Base-by-base conservation (phyloP, 169 alveolate species). In the Amoebophrya sp. region DNA sequence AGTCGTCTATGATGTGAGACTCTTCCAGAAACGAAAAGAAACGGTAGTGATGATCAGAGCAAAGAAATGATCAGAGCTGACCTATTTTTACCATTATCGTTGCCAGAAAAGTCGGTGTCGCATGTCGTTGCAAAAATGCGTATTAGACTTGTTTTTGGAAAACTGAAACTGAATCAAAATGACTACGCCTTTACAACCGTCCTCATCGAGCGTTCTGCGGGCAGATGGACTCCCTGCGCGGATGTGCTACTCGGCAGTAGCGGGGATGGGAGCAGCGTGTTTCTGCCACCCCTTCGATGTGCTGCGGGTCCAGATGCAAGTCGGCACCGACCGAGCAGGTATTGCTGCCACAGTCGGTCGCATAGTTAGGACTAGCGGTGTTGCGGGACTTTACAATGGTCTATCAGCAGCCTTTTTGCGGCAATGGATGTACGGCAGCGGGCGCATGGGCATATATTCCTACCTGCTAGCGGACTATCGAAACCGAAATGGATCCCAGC, bases 281-380 rank as follows among this genome's bases (percentile, higher is more conserved):
- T 65, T 65, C 26, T 65, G 83, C 83, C 83, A 65, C 83, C 83
- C 83, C 83, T 26, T 65, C 83, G 83, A 65, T 36, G 83, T 65
- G 83, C n/a, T 65, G 26, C 83, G 83, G 36, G 83, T 65, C 26
- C 83, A 65, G 33, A 65, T 65, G 83, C 83, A 65, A 36, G 83
- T 65, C 36, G 83, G 83, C 33, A 65, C 83, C 33, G 83, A 26
- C 2, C 1, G 33, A 29, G 2, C 39, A 10, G 26, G 83, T 36
- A 0, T 65, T 12, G 36, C n/a, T 65, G 83, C 39, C 12, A 65
- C 83, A 36, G 83, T 36, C 10, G n/a, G n/a, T 1, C 83, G n/a
- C 83, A 65, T 65, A 1, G 83, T 65, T 29, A 36, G n/a, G n/a
- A n/a, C n/a, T n/a, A n/a, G n/a, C n/a, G 83, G 83, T 65, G 83